A percentile compares a stretch with the other conserved stretches of the same genome.
Evolutionary conservation across 2,329 filamentous ascomycete species (phyloP).

Genomic region (Helminthosporium solani): DNA sequence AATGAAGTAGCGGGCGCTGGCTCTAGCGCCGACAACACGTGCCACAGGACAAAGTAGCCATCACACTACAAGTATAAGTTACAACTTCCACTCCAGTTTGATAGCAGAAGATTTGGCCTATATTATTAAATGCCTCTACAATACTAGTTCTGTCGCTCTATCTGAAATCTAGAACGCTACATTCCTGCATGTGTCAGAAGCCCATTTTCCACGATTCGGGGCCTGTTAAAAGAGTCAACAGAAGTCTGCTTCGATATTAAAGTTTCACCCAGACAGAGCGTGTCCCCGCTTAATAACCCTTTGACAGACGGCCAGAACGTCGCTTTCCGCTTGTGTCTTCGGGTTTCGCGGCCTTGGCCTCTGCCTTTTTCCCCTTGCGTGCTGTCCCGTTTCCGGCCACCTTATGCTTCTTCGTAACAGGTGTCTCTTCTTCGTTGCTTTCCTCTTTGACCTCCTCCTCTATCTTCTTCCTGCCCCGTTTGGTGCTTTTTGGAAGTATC

Average conservation of each 20-base stretch:
- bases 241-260: too few species aligned
- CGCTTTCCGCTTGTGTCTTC: conserved; percentile 19
- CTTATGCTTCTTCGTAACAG: conserved; percentile 31
- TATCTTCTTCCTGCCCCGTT: conserved; percentile 23
- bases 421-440: conserved; percentile 15
- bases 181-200: too few species aligned
- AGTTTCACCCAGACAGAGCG: too few species aligned
- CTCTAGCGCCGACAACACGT: conserved; percentile 23
- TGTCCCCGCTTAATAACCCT: conserved; percentile 6
- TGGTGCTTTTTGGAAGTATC: conserved; percentile 15
- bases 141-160: background rate
- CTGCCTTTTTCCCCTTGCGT: conserved; percentile 14
- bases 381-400: conserved; percentile 10
- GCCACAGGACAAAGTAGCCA: too few species aligned
- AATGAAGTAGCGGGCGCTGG: conserved; percentile 15
- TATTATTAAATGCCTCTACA: too few species aligned
- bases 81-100: too few species aligned
- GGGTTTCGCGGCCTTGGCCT: conserved; percentile 12
- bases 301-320: conserved; percentile 26
- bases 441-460: conserved; percentile 20
- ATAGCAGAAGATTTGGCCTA: too few species aligned
- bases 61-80: too few species aligned
- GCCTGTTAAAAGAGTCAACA: too few species aligned
- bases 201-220: too few species aligned
- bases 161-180: background rate